Conservation (phyloP, 2,329 filamentous ascomycete species). For the Arthrobotrys entomopaga region DNA sequence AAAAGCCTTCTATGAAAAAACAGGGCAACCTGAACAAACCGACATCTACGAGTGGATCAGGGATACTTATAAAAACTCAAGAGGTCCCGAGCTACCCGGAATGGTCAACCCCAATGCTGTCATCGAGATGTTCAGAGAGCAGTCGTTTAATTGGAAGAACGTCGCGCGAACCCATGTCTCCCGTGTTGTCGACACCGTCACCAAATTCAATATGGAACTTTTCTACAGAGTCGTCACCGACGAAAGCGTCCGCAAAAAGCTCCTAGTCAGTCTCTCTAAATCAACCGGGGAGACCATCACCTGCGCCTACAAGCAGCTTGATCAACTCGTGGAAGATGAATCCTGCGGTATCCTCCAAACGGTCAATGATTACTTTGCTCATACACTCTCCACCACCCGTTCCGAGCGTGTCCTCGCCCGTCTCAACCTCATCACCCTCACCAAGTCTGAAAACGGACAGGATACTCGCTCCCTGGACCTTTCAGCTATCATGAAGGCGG, state of each 20-base stretch:
- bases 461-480: conserved; percentile 28
- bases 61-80: conserved; percentile 63
- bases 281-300: conserved; percentile 65
- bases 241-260: conserved; percentile 61
- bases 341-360: conserved; percentile 65
- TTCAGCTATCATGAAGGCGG: conserved; percentile 36
- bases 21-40: conserved; percentile 34
- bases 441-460: conserved; percentile 4
- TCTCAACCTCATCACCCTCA: conserved; percentile 11
- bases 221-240: conserved; percentile 65
- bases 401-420: conserved; percentile 58
- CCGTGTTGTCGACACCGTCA: conserved; percentile 36
- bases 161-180: conserved; percentile 66
- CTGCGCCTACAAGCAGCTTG: conserved; percentile 65
- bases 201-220: conserved; percentile 63
- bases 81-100: conserved; percentile 68
- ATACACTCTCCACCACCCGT: conserved; percentile 63
- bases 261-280: conserved; percentile 65
- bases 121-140: conserved; percentile 66
- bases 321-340: conserved; percentile 69
- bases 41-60: conserved; percentile 65
- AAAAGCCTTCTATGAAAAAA: not conserved
- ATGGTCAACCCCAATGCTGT: conserved; percentile 64
- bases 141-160: conserved; percentile 68
- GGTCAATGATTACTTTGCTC: conserved; percentile 68